Conservation (phyloP, 805 yeast genomes). For the Candida saitoana region DNA sequence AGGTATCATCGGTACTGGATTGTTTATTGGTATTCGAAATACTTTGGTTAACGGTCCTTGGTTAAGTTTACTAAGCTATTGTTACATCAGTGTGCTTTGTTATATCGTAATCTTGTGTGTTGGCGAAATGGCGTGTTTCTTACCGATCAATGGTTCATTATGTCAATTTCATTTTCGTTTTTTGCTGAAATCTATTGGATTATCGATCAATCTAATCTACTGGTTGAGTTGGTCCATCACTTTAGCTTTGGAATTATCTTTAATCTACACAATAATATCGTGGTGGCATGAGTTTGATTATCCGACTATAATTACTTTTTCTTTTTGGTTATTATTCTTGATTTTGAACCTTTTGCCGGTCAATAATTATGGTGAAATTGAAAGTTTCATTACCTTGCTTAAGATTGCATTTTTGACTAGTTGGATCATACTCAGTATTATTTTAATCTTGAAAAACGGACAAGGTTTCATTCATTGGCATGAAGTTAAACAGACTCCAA, state of each 20-base stretch:
- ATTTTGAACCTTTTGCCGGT: conserved; percentile 19
- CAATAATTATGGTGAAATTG: conserved; percentile 18
- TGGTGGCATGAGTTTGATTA: conserved; percentile 12
- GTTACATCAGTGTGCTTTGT: conserved; percentile 17
- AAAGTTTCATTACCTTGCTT: conserved; percentile 15
- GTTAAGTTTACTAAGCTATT: conserved; percentile 15
- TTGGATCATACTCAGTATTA: conserved; percentile 14
- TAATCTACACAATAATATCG: conserved; percentile 13
- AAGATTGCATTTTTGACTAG: conserved; percentile 16
- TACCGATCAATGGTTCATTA: conserved; percentile 18
- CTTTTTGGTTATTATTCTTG: conserved; percentile 14
- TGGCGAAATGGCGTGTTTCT: conserved; percentile 16
- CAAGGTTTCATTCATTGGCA: conserved; percentile 8
- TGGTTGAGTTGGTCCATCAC: conserved; percentile 26
- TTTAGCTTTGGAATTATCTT: conserved; percentile 18
- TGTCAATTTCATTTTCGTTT: conserved; percentile 18
- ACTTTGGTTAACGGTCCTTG: conserved; percentile 16
- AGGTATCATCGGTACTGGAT: conserved; percentile 22
- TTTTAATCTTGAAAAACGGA: conserved; percentile 41
- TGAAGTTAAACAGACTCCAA: not conserved
- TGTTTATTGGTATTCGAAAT: conserved; percentile 16
- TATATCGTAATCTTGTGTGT: conserved; percentile 17
- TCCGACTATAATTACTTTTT: conserved; percentile 5
- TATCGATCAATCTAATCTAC: conserved; percentile 18
- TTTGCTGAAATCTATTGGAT: conserved; percentile 14